Evolutionary conservation across 1,284 basidiomycete species (phyloP), one percentile per base, ranked within the genome.

Genomic region (Pterula multifida): DNA sequence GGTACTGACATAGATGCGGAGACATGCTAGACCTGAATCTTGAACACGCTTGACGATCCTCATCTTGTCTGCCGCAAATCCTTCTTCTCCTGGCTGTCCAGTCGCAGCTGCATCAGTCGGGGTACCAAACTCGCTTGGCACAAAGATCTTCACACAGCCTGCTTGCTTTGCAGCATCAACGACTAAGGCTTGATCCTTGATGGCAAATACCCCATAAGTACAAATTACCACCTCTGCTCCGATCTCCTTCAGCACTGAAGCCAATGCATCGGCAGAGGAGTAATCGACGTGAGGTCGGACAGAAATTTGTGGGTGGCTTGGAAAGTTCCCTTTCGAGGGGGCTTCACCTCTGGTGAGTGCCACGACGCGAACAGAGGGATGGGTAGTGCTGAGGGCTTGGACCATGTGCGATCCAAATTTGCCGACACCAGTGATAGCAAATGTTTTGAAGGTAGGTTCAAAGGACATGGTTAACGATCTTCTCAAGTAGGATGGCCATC

Each of bases 1-100:
- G n/a, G n/a, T n/a, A 42, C 39, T 42, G n/a, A 42, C 39, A 22
- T 42, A 42, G 39, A 42, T 42, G 19, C 39, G 39, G 9, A 42
- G 21, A 19, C 39, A 42, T 9, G 39, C n/a, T 4, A 42, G 39
- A 4, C 39, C 39, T 11, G 39, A 6, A 22, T 42, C 39, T 42
- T 42, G 39, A n/a, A 42, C 39, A 11, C 21, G 13, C 39, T 42
- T 42, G n/a, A 22, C 39, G 21, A 42, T 42, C 17, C 21, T 42
- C 39, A 42, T 42, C 39, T 42, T 42, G 9, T 42, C 39, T n/a
- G 39, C 17, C 21, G 39, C 13, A 9, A 42, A 17, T 4, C 39
- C 39, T 9, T 19, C 9, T 42, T 42, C 39, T 4, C 19, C 9
- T 6, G 13, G 9, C n/a, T 42, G 13, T 11, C 39, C 39, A 4